Percentiles rank a stretch among this genome's conserved stretches.
These are phyloP conservation scores for Quercus phellos DNA, from an alignment of 331 rosid genomes.

Conservation along the genomic window DNA sequence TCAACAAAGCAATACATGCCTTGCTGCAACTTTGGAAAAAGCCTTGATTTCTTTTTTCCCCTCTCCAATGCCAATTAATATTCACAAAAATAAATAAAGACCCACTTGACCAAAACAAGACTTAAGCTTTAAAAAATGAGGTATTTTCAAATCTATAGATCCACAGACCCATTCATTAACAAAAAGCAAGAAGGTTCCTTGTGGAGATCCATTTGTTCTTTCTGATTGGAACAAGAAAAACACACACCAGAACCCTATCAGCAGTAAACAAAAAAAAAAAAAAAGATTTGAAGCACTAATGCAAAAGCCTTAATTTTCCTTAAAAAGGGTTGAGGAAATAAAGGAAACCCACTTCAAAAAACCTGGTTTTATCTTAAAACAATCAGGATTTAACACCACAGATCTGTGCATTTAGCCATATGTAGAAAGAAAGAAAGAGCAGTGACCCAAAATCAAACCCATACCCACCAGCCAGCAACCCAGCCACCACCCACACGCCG, in stretches of 20 bases:
- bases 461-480: no score
- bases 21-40: conserved; percentile 14
- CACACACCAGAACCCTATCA: conserved; percentile 13
- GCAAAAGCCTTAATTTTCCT: conserved; percentile 16
- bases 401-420: conserved; percentile 11
- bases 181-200: conserved; percentile 12
- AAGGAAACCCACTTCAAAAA: conserved; percentile 7
- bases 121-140: conserved; percentile 8
- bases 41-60: not conserved
- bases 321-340: conserved; percentile 9
- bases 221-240: conserved; percentile 5
- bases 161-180: not conserved
- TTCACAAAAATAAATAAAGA: not conserved
- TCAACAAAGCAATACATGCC: conserved; percentile 15
- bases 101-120: not conserved
- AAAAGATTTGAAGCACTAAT: no score
- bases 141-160: not conserved
- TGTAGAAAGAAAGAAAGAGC: conserved; percentile 15
- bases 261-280: not conserved
- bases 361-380: conserved; percentile 7
- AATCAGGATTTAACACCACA: conserved; percentile 6
- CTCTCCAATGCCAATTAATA: conserved; percentile 3
- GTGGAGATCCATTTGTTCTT: conserved; percentile 12
- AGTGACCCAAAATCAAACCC: not conserved
- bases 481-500: no score